These are phyloP conservation scores for Leccinum cinnamomeum DNA, from an alignment of 1,284 basidiomycete genomes.

Conservation along the genomic window DNA sequence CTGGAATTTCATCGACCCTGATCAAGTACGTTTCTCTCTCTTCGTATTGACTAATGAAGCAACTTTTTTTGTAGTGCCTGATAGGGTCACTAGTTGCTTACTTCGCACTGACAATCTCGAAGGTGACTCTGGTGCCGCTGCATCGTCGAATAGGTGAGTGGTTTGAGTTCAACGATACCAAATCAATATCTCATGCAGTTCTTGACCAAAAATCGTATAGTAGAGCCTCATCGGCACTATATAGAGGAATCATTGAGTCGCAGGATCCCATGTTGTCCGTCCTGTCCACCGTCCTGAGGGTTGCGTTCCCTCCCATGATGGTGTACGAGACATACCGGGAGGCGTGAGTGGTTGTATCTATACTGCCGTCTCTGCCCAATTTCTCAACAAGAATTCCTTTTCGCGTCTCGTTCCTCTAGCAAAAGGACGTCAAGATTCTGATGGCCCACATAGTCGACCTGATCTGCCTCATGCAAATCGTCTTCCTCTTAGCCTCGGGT, in stretches of 20 bases:
- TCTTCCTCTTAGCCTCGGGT: not conserved
- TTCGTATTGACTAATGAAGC: no score
- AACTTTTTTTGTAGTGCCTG: conserved; percentile 7
- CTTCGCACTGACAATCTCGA: conserved; percentile 10
- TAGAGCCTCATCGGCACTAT: conserved; percentile 6
- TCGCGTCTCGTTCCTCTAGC: conserved; percentile 1
- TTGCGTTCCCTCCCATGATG: not conserved
- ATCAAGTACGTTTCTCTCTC: no score
- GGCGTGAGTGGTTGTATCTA: conserved; percentile 7
- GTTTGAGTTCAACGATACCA: not conserved
- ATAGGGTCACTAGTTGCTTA: conserved; percentile 10
- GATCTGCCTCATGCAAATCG: conserved; percentile 23
- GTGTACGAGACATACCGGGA: conserved; percentile 2
- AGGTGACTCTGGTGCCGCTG: conserved; percentile 10
- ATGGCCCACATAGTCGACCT: conserved; percentile 29
- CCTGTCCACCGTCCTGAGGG: not conserved
- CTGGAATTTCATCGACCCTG: no score
- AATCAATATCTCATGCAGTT: no score
- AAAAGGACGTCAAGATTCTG: conserved; percentile 16
- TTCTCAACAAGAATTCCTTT: not conserved
- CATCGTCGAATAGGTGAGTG: conserved; percentile 3
- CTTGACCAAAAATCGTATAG: not conserved
- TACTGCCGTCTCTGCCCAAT: rapidly evolving
- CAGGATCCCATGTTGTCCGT: not conserved
- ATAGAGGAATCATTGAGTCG: not conserved